A percentile compares a stretch with the other conserved stretches of the same genome.
Evolutionary conservation across 2,329 filamentous ascomycete genomes (phyloP).

Genomic region (Hirsutella thompsonii): DNA sequence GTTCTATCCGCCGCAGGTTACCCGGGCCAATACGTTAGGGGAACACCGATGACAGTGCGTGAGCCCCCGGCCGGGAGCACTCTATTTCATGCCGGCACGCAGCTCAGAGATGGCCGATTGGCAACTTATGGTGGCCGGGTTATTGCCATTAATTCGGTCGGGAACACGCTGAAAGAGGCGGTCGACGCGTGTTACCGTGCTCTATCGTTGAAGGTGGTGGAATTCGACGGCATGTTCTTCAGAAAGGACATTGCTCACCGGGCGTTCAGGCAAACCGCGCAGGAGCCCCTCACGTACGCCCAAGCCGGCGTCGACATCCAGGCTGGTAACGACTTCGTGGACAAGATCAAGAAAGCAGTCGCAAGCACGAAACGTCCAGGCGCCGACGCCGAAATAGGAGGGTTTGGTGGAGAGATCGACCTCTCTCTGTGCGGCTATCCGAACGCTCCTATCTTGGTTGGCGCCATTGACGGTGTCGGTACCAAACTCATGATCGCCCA

Average conservation of each 20-base stretch:
- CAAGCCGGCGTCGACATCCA: conserved; percentile 90
- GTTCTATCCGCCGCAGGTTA: conserved; percentile 92
- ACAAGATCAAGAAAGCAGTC: conserved; percentile 85
- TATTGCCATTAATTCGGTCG: conserved; percentile 77
- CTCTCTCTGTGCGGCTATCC: conserved; percentile 61
- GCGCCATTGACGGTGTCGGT: conserved; percentile 89
- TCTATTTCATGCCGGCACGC: conserved; percentile 90
- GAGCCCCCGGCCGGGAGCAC: conserved; percentile 34
- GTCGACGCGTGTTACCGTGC: conserved; percentile 81
- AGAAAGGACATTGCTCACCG: conserved; percentile 85
- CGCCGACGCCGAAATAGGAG: conserved; percentile 86
- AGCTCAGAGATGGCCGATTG: conserved; percentile 47
- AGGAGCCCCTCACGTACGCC: conserved; percentile 69
- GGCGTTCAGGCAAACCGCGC: conserved; percentile 38
- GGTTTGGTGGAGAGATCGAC: conserved; percentile 62
- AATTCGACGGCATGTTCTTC: conserved; percentile 84
- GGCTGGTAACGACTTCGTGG: conserved; percentile 82
- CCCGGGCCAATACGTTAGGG: conserved; percentile 74
- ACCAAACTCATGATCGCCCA: conserved; percentile 97
- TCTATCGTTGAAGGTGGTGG: conserved; percentile 52
- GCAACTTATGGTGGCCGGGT: conserved; percentile 79
- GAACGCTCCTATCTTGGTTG: conserved; percentile 70
- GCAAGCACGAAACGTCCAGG: conserved; percentile 72
- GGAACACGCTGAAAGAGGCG: conserved; percentile 61
- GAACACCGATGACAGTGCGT: conserved; percentile 43